These are phyloP conservation scores for Erythrophleum fordii DNA, from an alignment of 306 rosid species.

Conservation along the genomic window DNA sequence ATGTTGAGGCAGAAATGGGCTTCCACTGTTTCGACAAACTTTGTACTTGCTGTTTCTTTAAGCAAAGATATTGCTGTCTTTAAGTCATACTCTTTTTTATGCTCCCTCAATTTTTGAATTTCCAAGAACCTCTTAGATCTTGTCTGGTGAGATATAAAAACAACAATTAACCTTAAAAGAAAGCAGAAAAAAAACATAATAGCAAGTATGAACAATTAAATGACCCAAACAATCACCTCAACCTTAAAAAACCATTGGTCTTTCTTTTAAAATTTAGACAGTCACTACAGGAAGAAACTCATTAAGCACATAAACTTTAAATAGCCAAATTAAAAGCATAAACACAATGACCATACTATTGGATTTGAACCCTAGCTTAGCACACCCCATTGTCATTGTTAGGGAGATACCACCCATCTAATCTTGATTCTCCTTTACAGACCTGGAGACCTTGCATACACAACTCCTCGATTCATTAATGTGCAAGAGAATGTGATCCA, in stretches of 20 bases:
- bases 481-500: not conserved
- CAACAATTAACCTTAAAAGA: slow-evolving; percentile 27
- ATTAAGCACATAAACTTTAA: not conserved
- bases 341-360: slow-evolving; percentile 13
- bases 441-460: not conserved
- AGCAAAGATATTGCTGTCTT: slow-evolving; percentile 76
- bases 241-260: not conserved
- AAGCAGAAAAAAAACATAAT: not conserved
- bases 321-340: not conserved
- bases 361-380: not conserved
- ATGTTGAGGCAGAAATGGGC: slow-evolving; percentile 99
- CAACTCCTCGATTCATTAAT: not conserved
- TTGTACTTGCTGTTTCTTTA: slow-evolving; percentile 69
- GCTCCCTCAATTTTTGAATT: slow-evolving; percentile 87
- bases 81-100: slow-evolving; percentile 80
- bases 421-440: not conserved
- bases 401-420: not conserved
- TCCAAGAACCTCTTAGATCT: slow-evolving; percentile 98
- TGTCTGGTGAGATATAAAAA: slow-evolving; percentile 51
- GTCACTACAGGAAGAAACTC: slow-evolving; percentile 1
- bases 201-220: slow-evolving; percentile 4
- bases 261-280: not conserved
- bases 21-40: slow-evolving; percentile 90
- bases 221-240: slow-evolving; percentile 1
- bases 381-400: not conserved